Evolutionary conservation across 176 grass and related monocot species (phyloP).

Genomic region (Oryza rufipogon): DNA sequence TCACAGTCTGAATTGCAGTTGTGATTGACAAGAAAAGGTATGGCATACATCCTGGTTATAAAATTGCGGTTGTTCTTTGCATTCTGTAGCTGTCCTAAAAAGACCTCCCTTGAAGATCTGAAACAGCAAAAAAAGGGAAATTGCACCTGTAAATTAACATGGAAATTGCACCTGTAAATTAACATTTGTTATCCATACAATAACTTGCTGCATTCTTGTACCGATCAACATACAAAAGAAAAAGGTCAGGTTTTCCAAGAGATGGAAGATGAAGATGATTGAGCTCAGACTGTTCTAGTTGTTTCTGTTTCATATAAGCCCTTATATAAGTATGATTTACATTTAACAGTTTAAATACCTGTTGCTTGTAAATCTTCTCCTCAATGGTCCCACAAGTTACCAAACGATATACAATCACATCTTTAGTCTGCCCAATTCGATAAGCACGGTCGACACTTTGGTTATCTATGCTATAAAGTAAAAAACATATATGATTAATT

Average conservation of each 20-base stretch:
- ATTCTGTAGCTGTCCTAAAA: slow-evolving; percentile 65
- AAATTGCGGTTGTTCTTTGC: slow-evolving; percentile 62
- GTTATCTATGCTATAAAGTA: slow-evolving; percentile 53
- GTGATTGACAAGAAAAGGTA: background rate
- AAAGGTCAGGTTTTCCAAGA: background rate
- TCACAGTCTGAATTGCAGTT: background rate
- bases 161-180: background rate
- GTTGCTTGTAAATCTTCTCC: slow-evolving; percentile 60
- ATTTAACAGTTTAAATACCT: slow-evolving; percentile 2
- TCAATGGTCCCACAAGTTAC: slow-evolving; percentile 73
- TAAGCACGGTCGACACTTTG: slow-evolving; percentile 68
- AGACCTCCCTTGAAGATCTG: slow-evolving; percentile 63
- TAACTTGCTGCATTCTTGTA: background rate
- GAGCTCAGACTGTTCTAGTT: background rate
- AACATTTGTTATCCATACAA: background rate
- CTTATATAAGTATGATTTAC: background rate
- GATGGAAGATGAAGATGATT: background rate
- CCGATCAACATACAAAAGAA: background rate
- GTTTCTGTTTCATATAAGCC: background rate
- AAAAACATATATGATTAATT: background rate
- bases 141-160: background rate
- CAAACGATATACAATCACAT: slow-evolving; percentile 63
- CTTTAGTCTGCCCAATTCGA: slow-evolving; percentile 58
- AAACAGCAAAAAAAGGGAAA: slow-evolving; percentile 8
- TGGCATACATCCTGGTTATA: slow-evolving; percentile 57